Evolutionary conservation across 2,329 filamentous ascomycete genomes (phyloP), one percentile per base, ranked within the genome.

Genomic region (Rhynchosporium agropyri): DNA sequence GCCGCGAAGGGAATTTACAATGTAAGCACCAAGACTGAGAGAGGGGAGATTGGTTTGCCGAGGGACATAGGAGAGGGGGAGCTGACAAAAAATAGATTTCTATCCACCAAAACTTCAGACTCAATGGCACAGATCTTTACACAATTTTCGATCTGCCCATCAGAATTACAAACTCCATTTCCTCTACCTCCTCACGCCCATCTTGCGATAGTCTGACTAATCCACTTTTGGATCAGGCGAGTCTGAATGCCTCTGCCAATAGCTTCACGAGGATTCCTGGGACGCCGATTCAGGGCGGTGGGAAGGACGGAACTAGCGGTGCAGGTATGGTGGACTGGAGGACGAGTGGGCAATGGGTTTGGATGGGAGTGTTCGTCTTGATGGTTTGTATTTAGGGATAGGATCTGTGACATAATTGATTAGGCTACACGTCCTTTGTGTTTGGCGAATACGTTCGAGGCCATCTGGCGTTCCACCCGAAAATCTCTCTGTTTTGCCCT

Each of bases 131-230:
- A 1, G 79, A 88, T 53, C 81, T 84, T 69, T 90, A 90, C 74
- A 90, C 87, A 8, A 83, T 91, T 60, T 90, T 90, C 69, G 86
- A 91, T 68, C 76, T 90, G 12, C 88, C 88, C 20, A 87, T 91
- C 67, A 80, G 81, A 3, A 83, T 90, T 43, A 89, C 87, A 5
- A 91, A 91, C 73, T 79, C 77, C 45, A 90, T 91, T 66, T 72
- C 78, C 8, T 72, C 75, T 38, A 70, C 72, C 26, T 74, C 74
- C 28, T 69, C 74, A 63, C 77, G 81, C n/a, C 77, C 79, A 1
- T 75, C 76, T 20, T 87, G 84, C 69, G 81, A 82, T 60, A 69
- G 71, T 1, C 70, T 86, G 48, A 76, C 81, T 65, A 87, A 86
- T 71, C 76, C 79, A 29, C 68, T 86, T 33, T 74, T 85, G 55